Percentiles rank a stretch among this genome's conserved stretches.
Conservation (phyloP, 2,329 filamentous ascomycete genomes). For the Pseudogymnoascus sp. region DNA sequence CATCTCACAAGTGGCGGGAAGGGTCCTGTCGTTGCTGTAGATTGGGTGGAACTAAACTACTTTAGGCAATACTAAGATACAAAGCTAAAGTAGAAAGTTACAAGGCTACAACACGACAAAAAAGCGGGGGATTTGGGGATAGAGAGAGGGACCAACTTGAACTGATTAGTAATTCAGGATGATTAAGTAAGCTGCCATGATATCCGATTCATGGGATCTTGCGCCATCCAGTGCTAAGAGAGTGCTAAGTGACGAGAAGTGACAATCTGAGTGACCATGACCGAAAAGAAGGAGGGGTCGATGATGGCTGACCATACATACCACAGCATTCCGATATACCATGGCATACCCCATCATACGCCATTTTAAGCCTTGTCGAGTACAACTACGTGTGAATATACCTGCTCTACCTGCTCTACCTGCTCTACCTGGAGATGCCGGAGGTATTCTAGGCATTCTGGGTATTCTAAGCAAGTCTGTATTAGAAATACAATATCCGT, state of each 20-base stretch:
- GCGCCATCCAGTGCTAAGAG: not conserved
- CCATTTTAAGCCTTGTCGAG: not conserved
- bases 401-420: not conserved
- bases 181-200: constrained; percentile 2
- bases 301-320: not conserved
- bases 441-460: not conserved
- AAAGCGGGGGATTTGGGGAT: not conserved
- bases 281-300: not conserved
- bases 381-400: not conserved
- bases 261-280: not conserved
- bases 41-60: not conserved
- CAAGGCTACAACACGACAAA: not conserved
- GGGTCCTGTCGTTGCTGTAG: not conserved
- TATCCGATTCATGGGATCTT: not conserved
- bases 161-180: not conserved
- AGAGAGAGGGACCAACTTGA: not conserved
- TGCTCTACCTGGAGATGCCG: not conserved
- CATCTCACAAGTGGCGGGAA: not conserved
- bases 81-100: not conserved
- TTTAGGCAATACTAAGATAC: not conserved
- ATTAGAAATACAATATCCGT: not conserved
- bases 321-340: not conserved
- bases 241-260: too few species aligned
- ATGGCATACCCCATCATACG: not conserved
- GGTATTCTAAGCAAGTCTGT: constrained; percentile 1